Conservation (phyloP, 1,284 basidiomycete genomes). For the Rhodotorula sp. region DNA sequence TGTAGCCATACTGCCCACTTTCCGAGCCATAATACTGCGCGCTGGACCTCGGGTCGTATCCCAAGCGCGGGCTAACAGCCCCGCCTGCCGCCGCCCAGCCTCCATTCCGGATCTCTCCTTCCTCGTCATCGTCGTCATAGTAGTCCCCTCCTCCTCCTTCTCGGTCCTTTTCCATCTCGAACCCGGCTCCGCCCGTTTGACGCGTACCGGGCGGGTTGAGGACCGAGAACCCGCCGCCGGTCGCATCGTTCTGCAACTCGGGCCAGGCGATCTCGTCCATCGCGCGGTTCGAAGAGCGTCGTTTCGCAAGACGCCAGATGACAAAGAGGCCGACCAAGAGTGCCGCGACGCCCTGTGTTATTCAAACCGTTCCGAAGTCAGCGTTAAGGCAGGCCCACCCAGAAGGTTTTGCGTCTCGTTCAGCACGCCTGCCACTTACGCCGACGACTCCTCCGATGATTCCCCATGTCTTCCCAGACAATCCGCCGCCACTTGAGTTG, state of each 20-base stretch:
- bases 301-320: constrained; percentile 40
- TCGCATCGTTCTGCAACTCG: constrained; percentile 38
- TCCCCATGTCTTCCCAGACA: constrained; percentile 41
- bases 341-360: constrained; percentile 35
- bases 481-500: constrained; percentile 5
- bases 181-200: constrained; percentile 37
- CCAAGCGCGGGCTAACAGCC: background rate
- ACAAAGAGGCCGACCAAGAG: constrained; percentile 39
- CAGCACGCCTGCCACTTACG: constrained; percentile 3
- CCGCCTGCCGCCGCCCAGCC: background rate
- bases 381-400: no score
- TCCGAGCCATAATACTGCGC: constrained; percentile 13
- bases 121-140: constrained; percentile 14
- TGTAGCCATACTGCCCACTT: background rate
- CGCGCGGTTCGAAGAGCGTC: constrained; percentile 42
- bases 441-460: constrained; percentile 44
- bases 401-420: background rate
- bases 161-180: constrained; percentile 40
- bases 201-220: constrained; percentile 44
- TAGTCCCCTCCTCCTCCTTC: background rate
- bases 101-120: background rate
- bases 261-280: constrained; percentile 44
- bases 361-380: no score
- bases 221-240: constrained; percentile 24
- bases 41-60: constrained; percentile 10